Evolutionary conservation across 1,139 yeast species (phyloP).

Genomic region (Yamadazyma buinensis): DNA sequence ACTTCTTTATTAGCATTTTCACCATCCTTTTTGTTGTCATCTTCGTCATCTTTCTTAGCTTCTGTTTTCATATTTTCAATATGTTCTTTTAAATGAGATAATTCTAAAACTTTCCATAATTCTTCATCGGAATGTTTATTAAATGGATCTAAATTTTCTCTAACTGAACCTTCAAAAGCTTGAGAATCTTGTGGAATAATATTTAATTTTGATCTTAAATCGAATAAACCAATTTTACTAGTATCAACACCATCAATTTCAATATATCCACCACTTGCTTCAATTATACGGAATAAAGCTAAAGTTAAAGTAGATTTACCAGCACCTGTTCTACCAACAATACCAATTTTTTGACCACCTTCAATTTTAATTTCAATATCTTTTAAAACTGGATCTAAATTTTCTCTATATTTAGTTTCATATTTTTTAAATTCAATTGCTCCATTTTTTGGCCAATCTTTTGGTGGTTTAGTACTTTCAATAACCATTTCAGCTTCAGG

Average conservation of each 20-base stretch:
- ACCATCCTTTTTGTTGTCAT: slow-evolving; percentile 1
- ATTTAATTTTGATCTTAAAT: slow-evolving; percentile 30
- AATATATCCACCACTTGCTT: slow-evolving; percentile 29
- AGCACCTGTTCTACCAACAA: slow-evolving; percentile 43
- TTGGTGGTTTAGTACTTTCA: slow-evolving; percentile 24
- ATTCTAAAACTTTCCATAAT: slow-evolving; percentile 31
- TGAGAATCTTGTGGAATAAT: slow-evolving; percentile 41
- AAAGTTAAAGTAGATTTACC: slow-evolving; percentile 38
- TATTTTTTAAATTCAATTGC: slow-evolving; percentile 26
- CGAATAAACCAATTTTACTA: slow-evolving; percentile 29
- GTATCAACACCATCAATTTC: slow-evolving; percentile 31
- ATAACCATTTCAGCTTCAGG: slow-evolving; percentile 31
- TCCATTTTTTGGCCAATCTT: slow-evolving; percentile 31
- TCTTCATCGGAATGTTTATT: slow-evolving; percentile 24
- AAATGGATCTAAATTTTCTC: slow-evolving; percentile 37
- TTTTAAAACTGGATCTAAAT: slow-evolving; percentile 34
- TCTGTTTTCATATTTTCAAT: slow-evolving; percentile 31
- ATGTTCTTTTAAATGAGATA: slow-evolving; percentile 34
- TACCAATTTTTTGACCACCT: slow-evolving; percentile 35
- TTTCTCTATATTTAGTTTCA: slow-evolving; percentile 32
- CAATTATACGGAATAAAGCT: slow-evolving; percentile 37
- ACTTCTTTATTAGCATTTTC: slow-evolving; percentile 6
- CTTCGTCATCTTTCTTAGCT: slow-evolving; percentile 18
- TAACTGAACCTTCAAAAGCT: slow-evolving; percentile 31
- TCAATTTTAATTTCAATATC: slow-evolving; percentile 24